Evolutionary conservation across 78 protist species (phyloP).

Genomic region (Fonticula alba): DNA sequence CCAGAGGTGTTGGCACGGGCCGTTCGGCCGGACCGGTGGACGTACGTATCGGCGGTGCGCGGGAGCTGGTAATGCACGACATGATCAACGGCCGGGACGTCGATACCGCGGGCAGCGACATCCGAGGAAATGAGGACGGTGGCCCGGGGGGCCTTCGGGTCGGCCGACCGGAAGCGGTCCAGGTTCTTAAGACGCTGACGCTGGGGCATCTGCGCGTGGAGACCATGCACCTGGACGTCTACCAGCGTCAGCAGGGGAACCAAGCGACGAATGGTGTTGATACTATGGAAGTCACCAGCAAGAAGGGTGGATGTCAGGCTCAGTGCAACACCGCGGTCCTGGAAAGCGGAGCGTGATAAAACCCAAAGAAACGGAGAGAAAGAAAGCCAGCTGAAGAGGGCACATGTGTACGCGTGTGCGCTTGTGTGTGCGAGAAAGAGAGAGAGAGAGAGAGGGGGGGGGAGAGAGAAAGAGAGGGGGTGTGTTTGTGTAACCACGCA

Average conservation of each 20-base stretch:
- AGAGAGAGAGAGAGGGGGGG: too few species aligned
- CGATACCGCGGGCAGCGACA: slow-evolving; percentile 84
- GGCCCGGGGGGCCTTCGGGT: background rate
- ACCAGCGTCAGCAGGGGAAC: slow-evolving; percentile 16
- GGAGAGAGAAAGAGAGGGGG: too few species aligned
- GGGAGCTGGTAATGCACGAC: slow-evolving; percentile 51
- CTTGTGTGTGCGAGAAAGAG: too few species aligned
- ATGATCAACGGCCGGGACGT: slow-evolving; percentile 42
- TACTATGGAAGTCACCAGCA: too few species aligned
- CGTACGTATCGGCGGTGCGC: slow-evolving; percentile 16
- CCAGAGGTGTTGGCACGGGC: slow-evolving; percentile 55
- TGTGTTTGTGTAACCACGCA: too few species aligned
- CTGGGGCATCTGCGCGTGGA: slow-evolving; percentile 51
- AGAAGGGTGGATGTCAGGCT: too few species aligned
- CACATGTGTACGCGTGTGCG: too few species aligned
- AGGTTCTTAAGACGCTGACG: slow-evolving; percentile 41
- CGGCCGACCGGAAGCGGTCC: slow-evolving; percentile 23
- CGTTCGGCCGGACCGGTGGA: slow-evolving; percentile 51
- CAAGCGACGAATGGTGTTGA: slow-evolving; percentile 15
- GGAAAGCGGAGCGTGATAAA: too few species aligned
- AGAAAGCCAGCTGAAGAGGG: too few species aligned
- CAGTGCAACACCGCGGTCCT: too few species aligned
- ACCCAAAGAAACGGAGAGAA: too few species aligned
- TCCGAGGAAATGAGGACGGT: slow-evolving; percentile 78
- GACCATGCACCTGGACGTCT: background rate